Base-by-base conservation (phyloP, 2,329 filamentous ascomycete genomes). In the Paraphaeosphaeria minitans region DNA sequence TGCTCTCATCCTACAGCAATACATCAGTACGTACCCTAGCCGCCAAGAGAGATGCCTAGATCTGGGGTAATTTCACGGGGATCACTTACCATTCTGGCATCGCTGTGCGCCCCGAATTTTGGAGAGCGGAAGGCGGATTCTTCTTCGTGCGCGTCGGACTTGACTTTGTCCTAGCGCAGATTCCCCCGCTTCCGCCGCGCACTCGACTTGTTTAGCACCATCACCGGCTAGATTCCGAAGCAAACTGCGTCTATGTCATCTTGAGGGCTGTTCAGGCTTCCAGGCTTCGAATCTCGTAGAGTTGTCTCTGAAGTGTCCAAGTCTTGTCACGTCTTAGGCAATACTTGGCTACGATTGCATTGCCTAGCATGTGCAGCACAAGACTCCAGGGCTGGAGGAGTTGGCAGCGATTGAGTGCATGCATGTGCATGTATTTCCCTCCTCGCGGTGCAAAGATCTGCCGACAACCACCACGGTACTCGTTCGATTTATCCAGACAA, bases 151-250 rank as follows among this genome's bases (percentile, higher is more conserved):
- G 43, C 43, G 27, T 12, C 64, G 64, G 65, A 63, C 57, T 66
- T 63, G 64, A 58, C 58, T 63, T 67, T 66, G 62, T 67, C 65
- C 65, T 66, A 66, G 65, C 50, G 61, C 14, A 29, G 16, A 39
- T n/a, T n/a, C n/a, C 37, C 35, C 37, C 37, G 37, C 37, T 19
- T n/a, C 14, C 9, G 2, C 37, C 7, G 13, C 37, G 37, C 37
- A 39, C 16, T 39, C 5, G 37, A 39, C 37, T n/a, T 39, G 37
- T 19, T 39, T n/a, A 39, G 37, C 37, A 39, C n/a, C 37, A 39
- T n/a, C n/a, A n/a, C n/a, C 16, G 16, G 37, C 14, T n/a, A 16
- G 7, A n/a, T n/a, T 16, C 6, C 13, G 37, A 39, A 39, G 1
- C 16, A 39, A 31, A 8, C 29, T 31, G 29, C 29, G 29, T 31